These are phyloP conservation scores for Hypoxylon sp. DNA, from an alignment of 2,329 filamentous ascomycete species.

Conservation along the genomic window DNA sequence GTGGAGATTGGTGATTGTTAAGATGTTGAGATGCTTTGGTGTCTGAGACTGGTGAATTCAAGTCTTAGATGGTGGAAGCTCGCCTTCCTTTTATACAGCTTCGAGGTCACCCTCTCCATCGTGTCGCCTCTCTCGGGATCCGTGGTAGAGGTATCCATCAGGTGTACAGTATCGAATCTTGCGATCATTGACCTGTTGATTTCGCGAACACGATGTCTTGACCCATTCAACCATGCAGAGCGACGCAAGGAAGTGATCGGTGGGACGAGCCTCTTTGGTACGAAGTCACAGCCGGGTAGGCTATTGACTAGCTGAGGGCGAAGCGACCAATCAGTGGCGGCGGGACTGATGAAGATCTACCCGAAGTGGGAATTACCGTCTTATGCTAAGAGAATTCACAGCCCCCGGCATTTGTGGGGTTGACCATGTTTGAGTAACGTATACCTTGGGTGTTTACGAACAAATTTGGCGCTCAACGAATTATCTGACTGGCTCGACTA, in stretches of 20 bases:
- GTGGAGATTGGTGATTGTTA: constrained; percentile 6
- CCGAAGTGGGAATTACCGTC: constrained; percentile 41
- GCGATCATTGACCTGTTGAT: constrained; percentile 12
- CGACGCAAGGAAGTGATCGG: constrained; percentile 28
- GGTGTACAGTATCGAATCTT: neutral
- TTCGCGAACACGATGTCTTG: constrained; percentile 37
- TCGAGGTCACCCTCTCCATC: constrained; percentile 22
- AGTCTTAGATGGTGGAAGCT: constrained; percentile 16
- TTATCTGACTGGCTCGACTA: constrained; percentile 28
- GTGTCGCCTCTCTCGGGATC: constrained; percentile 15
- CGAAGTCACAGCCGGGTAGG: constrained; percentile 23
- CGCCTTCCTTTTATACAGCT: constrained; percentile 36
- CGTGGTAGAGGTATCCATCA: constrained; percentile 6
- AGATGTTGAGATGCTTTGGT: constrained; percentile 16
- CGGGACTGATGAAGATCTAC: constrained; percentile 33
- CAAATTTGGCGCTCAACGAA: constrained; percentile 17
- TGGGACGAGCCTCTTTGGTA: constrained; percentile 18
- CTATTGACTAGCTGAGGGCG: constrained; percentile 34
- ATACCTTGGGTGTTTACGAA: constrained; percentile 25
- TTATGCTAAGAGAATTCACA: constrained; percentile 21
- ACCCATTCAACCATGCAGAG: constrained; percentile 28
- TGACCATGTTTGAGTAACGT: constrained; percentile 22
- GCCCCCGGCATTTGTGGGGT: constrained; percentile 31
- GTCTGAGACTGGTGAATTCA: constrained; percentile 23
- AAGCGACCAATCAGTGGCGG: constrained; percentile 33